Evolutionary conservation across 2,329 filamentous ascomycete species (phyloP), one percentile per base, ranked within the genome.

Genomic region (Plenodomus biglobosus): DNA sequence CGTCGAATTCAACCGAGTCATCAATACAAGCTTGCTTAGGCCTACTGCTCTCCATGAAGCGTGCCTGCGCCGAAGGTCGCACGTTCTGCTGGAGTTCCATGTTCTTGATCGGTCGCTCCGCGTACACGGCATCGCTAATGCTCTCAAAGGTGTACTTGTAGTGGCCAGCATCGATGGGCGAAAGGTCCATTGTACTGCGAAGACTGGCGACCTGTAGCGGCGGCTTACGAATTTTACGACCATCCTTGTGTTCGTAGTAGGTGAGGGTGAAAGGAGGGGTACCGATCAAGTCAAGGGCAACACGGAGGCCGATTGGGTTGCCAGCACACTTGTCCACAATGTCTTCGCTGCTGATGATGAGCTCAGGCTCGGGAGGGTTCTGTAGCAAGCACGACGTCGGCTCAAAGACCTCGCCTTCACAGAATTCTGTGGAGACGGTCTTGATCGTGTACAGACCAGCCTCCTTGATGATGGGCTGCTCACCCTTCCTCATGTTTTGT

Each of bases 291-390:
- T 97, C 91, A 41, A 99, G 76, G 64, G 94, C 88, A 36, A 99
- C 89, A 10, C 87, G 83, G 45, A 99, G 80, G 35, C 94, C 94
- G 53, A 99, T 89, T 0, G 94, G 90, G 65, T 91, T 96, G 40
- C 92, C 91, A 30, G 92, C 92, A 69, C 94, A 99, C 68, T 95
- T 95, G 71, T 99, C 94, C 43, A 90, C 88, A 37, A 99, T 91
- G 53, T 91, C 86, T 60, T 95, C 88, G 6, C 85, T 80, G 24
- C 81, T 81, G 41, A 99, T 77, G 3, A 83, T 78, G 48, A 99
- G 71, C 46, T 86, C 84, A 8, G 94, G 94, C 72, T 96, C 86
- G 0, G 94, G 86, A 4, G 94, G 94, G 58, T 97, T 99, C 57
- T 95, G 80, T 44, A 99, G 77, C 49, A 96, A 79, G 70, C 92